These are phyloP conservation scores for Penicillium angulare DNA, from an alignment of 495 filamentous ascomycete genomes.

Conservation along the genomic window DNA sequence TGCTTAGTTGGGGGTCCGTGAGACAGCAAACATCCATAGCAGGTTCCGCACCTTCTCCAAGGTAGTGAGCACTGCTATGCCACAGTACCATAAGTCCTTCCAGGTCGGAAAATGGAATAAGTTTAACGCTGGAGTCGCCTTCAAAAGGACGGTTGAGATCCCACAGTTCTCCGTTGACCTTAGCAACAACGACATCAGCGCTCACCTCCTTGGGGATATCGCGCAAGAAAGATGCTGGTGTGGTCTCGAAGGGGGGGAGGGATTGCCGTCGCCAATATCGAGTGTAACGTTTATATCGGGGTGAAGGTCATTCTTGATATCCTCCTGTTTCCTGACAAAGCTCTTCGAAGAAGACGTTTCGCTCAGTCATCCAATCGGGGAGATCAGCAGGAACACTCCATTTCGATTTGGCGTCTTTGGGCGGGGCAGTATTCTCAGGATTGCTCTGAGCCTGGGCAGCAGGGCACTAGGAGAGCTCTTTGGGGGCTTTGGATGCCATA, in stretches of 20 bases:
- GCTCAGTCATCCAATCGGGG: conserved; percentile 77
- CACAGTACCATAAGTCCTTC: conserved; percentile 86
- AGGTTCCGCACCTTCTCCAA: conserved; percentile 93
- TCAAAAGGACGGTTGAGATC: conserved; percentile 90
- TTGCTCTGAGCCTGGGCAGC: conserved; percentile 31
- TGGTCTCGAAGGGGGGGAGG: conserved; percentile 49
- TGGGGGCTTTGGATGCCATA: conserved; percentile 42
- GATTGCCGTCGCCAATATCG: conserved; percentile 47
- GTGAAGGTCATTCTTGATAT: conserved; percentile 51
- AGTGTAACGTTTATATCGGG: conserved; percentile 51
- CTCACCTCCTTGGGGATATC: conserved; percentile 53
- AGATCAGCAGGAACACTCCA: conserved; percentile 45
- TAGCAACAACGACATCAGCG: conserved; percentile 67
- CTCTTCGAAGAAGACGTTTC: conserved; percentile 82
- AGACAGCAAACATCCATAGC: conserved; percentile 85
- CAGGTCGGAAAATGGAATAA: conserved; percentile 80
- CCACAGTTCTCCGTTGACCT: conserved; percentile 83
- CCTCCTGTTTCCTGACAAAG: conserved; percentile 81
- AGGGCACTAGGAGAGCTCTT: conserved; percentile 42
- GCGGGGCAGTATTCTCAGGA: conserved; percentile 30
- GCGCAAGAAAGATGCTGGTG: conserved; percentile 51
- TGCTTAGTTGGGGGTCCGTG: conserved; percentile 89
- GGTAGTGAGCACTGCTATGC: conserved; percentile 89
- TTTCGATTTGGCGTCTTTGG: conserved; percentile 28
- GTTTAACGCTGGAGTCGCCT: conserved; percentile 65